Conservation (phyloP, 495 filamentous ascomycete genomes). For the Trichocladium antarcticum region DNA sequence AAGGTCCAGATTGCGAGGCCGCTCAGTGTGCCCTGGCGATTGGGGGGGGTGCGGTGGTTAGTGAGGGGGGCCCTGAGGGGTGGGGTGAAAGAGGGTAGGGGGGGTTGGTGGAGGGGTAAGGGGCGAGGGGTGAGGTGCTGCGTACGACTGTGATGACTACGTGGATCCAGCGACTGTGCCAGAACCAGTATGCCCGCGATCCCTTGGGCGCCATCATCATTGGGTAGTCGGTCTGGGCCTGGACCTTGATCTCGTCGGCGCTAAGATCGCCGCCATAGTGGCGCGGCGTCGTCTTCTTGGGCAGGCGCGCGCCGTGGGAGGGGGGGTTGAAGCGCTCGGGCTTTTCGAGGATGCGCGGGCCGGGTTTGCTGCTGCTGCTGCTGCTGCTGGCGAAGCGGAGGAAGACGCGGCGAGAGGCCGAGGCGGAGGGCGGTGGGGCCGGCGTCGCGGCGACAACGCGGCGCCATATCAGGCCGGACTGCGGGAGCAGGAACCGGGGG, state of each 20-base stretch:
- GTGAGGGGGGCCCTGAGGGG: background rate
- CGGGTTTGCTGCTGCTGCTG: background rate
- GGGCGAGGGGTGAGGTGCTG: no score
- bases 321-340: constrained; percentile 77
- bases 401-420: constrained; percentile 1
- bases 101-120: background rate
- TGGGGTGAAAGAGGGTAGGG: background rate
- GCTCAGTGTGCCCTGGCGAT: constrained; percentile 50
- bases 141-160: constrained; percentile 66
- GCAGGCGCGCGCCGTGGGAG: constrained; percentile 59
- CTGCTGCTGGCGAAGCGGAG: constrained; percentile 9
- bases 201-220: constrained; percentile 68
- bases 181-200: constrained; percentile 63
- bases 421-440: background rate
- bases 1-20: constrained; percentile 57
- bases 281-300: constrained; percentile 33
- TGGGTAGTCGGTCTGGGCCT: constrained; percentile 60
- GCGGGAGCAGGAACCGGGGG: constrained; percentile 45
- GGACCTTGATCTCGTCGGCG: constrained; percentile 47
- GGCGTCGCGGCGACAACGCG: constrained; percentile 4
- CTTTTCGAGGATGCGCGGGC: constrained; percentile 54
- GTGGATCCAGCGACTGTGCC: constrained; percentile 62
- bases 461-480: constrained; percentile 39
- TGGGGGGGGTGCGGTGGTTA: background rate
- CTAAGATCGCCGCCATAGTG: constrained; percentile 61